Evolutionary conservation across 768 basidiomycete species (phyloP).

Genomic region (Pilatotrama ljubarskyi): DNA sequence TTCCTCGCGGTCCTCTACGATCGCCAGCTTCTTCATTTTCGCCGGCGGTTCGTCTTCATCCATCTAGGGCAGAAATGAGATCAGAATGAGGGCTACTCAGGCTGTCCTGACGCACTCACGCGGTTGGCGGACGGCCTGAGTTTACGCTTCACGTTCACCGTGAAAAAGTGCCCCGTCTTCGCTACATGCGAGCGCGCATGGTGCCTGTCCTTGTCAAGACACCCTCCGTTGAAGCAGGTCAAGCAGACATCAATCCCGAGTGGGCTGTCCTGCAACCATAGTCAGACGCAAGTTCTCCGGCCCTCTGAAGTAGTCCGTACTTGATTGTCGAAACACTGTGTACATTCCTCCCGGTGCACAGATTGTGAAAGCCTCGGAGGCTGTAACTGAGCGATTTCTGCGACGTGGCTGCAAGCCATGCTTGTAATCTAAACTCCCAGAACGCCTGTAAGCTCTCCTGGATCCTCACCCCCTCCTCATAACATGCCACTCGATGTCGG

Average conservation of each 20-base stretch:
- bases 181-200: slow-evolving; percentile 75
- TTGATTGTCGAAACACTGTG: slow-evolving; percentile 96
- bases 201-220: slow-evolving; percentile 57
- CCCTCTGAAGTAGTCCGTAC: slow-evolving; percentile 36
- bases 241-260: slow-evolving; percentile 89
- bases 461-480: background rate
- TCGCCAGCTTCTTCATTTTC: slow-evolving; percentile 89
- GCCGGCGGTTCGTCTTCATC: slow-evolving; percentile 82
- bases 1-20: slow-evolving; percentile 81
- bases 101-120: slow-evolving; percentile 47
- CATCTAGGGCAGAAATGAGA: slow-evolving; percentile 42
- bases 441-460: background rate
- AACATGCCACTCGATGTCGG: background rate
- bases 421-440: background rate
- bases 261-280: slow-evolving; percentile 57
- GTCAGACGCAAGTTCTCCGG: background rate
- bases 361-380: slow-evolving; percentile 66
- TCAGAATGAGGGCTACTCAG: background rate
- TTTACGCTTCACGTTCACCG: slow-evolving; percentile 77
- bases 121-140: slow-evolving; percentile 63
- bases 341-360: slow-evolving; percentile 92
- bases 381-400: slow-evolving; percentile 47
- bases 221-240: slow-evolving; percentile 92
- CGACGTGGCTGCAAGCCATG: slow-evolving; percentile 53
- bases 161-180: slow-evolving; percentile 73